These are phyloP conservation scores for Astraeus odoratus DNA, from an alignment of 768 basidiomycete species.

Conservation along the genomic window DNA sequence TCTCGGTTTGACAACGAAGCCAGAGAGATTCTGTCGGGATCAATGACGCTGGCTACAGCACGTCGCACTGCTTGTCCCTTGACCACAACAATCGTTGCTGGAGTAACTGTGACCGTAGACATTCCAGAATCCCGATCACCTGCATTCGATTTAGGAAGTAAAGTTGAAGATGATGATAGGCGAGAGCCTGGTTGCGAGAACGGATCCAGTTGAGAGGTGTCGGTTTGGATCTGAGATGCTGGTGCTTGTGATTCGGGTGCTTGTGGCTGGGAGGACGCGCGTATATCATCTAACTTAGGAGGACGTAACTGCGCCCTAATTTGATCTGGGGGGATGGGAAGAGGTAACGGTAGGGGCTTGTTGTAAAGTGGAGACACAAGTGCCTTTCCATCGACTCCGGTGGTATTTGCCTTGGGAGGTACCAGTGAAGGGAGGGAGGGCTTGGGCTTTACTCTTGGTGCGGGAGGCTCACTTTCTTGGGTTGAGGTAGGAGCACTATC, in stretches of 20 bases:
- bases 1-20: slow-evolving; percentile 7
- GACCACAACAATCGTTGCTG: slow-evolving; percentile 38
- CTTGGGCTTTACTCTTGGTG: slow-evolving; percentile 19
- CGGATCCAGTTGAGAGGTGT: slow-evolving; percentile 4
- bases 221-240: slow-evolving; percentile 1
- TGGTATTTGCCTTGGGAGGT: slow-evolving; percentile 14
- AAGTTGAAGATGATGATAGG: slow-evolving; percentile 15
- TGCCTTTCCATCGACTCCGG: slow-evolving; percentile 18
- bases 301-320: slow-evolving; percentile 25
- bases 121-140: slow-evolving; percentile 28
- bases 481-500: slow-evolving; percentile 17
- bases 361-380: slow-evolving; percentile 18
- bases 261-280: slow-evolving; percentile 12
- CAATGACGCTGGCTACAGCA: slow-evolving; percentile 47
- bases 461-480: too few species aligned
- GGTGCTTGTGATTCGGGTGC: too few species aligned
- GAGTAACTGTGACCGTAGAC: slow-evolving; percentile 37
- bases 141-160: slow-evolving; percentile 7
- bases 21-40: slow-evolving; percentile 22
- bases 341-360: slow-evolving; percentile 19
- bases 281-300: slow-evolving; percentile 16
- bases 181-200: slow-evolving; percentile 6
- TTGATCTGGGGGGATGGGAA: slow-evolving; percentile 22
- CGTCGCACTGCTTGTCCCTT: slow-evolving; percentile 42
- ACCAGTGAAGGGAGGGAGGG: slow-evolving; percentile 5